A percentile compares a stretch with the other conserved stretches of the same genome.
Evolutionary conservation across 1,139 yeast species (phyloP).

Genomic region (Magnusiomyces tetraspermus): DNA sequence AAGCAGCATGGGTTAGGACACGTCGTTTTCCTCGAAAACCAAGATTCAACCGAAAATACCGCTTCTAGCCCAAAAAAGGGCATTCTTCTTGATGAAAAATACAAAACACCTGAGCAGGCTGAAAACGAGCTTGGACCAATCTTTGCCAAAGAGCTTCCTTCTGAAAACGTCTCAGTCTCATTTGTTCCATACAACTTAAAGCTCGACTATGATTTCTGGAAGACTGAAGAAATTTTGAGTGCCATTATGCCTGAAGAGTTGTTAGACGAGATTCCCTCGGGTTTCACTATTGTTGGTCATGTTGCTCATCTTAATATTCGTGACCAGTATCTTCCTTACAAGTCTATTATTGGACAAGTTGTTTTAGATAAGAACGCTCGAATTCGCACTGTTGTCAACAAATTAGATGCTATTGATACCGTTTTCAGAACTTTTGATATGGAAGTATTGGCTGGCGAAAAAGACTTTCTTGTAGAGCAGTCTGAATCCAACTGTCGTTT

Average conservation of each 20-base stretch:
- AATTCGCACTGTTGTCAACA: slow-evolving; percentile 88
- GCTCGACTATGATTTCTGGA: slow-evolving; percentile 75
- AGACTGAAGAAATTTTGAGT: slow-evolving; percentile 73
- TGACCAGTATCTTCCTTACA: slow-evolving; percentile 78
- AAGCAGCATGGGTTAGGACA: slow-evolving; percentile 58
- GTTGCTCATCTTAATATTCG: slow-evolving; percentile 86
- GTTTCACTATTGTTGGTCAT: slow-evolving; percentile 92
- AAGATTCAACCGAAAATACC: slow-evolving; percentile 20
- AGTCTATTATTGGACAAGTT: slow-evolving; percentile 75
- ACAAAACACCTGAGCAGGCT: slow-evolving; percentile 37
- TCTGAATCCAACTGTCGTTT: slow-evolving; percentile 81
- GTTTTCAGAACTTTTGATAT: slow-evolving; percentile 85
- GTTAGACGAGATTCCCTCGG: slow-evolving; percentile 70
- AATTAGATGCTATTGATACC: slow-evolving; percentile 76
- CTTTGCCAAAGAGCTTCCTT: slow-evolving; percentile 38
- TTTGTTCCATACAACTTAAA: slow-evolving; percentile 47
- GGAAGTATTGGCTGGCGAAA: slow-evolving; percentile 81
- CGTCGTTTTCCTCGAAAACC: slow-evolving; percentile 40
- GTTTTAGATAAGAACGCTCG: slow-evolving; percentile 77
- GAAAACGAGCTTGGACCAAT: slow-evolving; percentile 34
- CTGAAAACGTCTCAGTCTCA: slow-evolving; percentile 28
- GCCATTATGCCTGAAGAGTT: slow-evolving; percentile 68
- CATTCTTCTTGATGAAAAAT: slow-evolving; percentile 50
- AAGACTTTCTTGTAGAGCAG: slow-evolving; percentile 70
- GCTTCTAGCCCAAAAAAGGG: slow-evolving; percentile 39